Percentiles rank a stretch among this genome's conserved stretches.
phyloP scores from a whole-genome alignment of 306 rosid species.

The Hippophae rhamnoides region DNA sequence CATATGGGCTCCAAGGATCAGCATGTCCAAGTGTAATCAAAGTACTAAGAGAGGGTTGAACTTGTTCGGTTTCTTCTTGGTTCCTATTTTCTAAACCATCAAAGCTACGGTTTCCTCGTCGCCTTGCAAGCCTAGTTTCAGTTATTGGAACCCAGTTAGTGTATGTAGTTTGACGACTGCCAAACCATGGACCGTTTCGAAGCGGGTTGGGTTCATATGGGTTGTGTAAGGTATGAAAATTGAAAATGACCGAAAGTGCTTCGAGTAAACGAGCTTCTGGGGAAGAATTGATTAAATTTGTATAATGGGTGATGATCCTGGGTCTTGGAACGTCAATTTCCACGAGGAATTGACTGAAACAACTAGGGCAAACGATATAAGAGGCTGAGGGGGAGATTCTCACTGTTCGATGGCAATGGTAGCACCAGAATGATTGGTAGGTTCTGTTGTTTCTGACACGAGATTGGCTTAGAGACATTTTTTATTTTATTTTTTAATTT shows the following conservation, averaged over 20 bases:
- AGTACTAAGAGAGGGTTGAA: conserved; percentile 29
- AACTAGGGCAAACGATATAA: conserved; percentile 53
- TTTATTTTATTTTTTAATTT: neutral
- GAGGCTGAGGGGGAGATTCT: conserved; percentile 30
- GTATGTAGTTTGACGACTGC: neutral
- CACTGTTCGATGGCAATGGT: conserved; percentile 50
- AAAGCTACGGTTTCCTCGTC: conserved; percentile 20
- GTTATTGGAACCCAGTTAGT: neutral
- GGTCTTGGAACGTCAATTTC: conserved; percentile 45
- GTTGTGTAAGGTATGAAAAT: conserved; percentile 25
- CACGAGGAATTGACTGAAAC: conserved; percentile 53
- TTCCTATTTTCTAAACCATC: conserved; percentile 22
- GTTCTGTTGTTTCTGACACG: conserved; percentile 14
- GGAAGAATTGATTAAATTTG: conserved; percentile 33
- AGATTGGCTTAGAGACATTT: conserved; percentile 57
- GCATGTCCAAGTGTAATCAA: conserved; percentile 25
- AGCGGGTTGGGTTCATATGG: conserved; percentile 1
- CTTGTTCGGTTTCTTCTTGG: conserved; percentile 21
- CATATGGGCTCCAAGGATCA: conserved; percentile 16
- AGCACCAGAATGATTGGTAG: conserved; percentile 64
- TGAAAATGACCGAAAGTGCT: conserved; percentile 65
- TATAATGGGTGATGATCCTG: conserved; percentile 23
- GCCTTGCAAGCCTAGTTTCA: conserved; percentile 7
- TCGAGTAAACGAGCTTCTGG: conserved; percentile 66
- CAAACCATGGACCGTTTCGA: conserved; percentile 6